Evolutionary conservation across 768 basidiomycete genomes (phyloP).

Genomic region (Suillus subaureus): DNA sequence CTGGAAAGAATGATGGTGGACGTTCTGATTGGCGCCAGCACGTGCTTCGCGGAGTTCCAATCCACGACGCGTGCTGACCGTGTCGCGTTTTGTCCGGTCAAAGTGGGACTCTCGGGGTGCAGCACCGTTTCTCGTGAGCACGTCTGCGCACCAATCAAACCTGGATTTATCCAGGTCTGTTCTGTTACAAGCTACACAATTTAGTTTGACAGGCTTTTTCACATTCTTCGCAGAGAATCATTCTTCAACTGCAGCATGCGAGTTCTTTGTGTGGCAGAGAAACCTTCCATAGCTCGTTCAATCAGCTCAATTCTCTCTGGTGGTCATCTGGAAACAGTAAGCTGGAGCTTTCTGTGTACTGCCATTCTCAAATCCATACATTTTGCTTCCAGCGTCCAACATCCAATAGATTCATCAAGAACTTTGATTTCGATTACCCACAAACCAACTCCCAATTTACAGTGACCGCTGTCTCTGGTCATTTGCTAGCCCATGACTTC

Average conservation of each 20-base stretch:
- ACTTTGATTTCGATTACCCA: conserved; percentile 93
- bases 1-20: background rate
- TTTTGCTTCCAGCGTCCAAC: conserved; percentile 55
- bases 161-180: background rate
- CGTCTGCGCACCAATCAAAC: background rate
- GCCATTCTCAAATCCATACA: conserved; percentile 10
- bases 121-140: background rate
- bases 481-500: conserved; percentile 82
- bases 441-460: conserved; percentile 77
- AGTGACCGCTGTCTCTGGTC: conserved; percentile 92
- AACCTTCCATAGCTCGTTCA: conserved; percentile 93
- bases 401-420: conserved; percentile 74
- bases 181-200: too few species aligned
- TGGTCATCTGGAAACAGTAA: conserved; percentile 76
- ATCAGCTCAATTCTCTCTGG: conserved; percentile 91
- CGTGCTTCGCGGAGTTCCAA: conserved; percentile 2
- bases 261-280: conserved; percentile 96
- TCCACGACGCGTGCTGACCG: background rate
- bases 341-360: conserved; percentile 29
- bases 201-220: background rate
- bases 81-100: conserved; percentile 3
- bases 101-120: background rate
- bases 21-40: conserved; percentile 3
- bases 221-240: background rate
- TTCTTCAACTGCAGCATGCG: conserved; percentile 46